Conservation (phyloP, 352 stramenopile genomes). For the Phytophthora megakarya region DNA sequence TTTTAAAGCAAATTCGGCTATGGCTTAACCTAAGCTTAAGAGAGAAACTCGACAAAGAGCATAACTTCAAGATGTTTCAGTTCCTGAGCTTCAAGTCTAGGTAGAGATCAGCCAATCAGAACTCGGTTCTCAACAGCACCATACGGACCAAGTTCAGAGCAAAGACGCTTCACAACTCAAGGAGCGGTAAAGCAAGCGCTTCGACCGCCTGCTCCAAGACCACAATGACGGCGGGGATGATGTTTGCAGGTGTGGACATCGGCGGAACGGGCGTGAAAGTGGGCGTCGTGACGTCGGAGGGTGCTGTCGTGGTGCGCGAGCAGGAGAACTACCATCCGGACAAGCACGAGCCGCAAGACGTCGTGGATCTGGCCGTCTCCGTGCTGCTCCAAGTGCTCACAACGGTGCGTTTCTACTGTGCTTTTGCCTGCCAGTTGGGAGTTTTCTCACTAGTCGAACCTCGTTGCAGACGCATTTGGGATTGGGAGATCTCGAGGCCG, state of each 20-base stretch:
- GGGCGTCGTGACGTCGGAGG: slow-evolving; percentile 57
- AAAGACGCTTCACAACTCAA: slow-evolving; percentile 16
- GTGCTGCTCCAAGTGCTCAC: slow-evolving; percentile 51
- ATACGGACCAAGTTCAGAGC: slow-evolving; percentile 6
- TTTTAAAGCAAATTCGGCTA: no score
- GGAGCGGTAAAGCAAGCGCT: background rate
- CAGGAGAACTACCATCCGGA: slow-evolving; percentile 51
- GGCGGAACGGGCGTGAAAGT: slow-evolving; percentile 78
- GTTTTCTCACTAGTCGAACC: slow-evolving; percentile 11
- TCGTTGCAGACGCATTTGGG: slow-evolving; percentile 30
- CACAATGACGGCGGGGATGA: slow-evolving; percentile 24
- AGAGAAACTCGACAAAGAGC: no score
- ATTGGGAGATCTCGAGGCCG: slow-evolving; percentile 43
- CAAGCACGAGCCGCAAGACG: slow-evolving; percentile 46
- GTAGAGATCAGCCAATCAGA: slow-evolving; percentile 21
- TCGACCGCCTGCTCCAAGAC: background rate
- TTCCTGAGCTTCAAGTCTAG: no score
- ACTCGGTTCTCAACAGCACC: no score
- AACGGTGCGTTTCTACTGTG: slow-evolving; percentile 32
- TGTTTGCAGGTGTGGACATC: slow-evolving; percentile 76
- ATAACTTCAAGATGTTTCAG: background rate
- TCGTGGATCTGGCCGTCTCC: slow-evolving; percentile 54
- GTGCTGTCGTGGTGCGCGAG: slow-evolving; percentile 49
- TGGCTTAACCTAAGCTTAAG: no score
- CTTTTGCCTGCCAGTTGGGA: background rate